A percentile compares a stretch with the other conserved stretches of the same genome.
phyloP scores from a whole-genome alignment of 2,329 filamentous ascomycete genomes.

The Penicillium sp. region DNA sequence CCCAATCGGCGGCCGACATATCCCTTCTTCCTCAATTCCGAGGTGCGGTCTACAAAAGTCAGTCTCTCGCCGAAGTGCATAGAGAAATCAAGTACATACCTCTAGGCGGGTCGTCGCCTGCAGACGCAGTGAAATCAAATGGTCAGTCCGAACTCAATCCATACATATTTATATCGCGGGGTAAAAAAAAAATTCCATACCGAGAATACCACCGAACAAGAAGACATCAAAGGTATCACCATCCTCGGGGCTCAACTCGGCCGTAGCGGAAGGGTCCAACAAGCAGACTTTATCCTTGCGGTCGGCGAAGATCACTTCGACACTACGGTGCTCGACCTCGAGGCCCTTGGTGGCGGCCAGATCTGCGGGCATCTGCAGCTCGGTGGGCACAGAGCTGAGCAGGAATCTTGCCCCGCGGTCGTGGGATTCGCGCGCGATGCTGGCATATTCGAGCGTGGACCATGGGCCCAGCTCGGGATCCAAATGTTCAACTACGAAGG shows the following conservation, averaged over 20 bases:
- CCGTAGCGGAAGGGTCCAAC: constrained; percentile 78
- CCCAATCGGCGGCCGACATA: constrained; percentile 85
- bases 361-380: constrained; percentile 60
- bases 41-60: constrained; percentile 72
- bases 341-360: constrained; percentile 64
- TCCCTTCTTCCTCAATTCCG: constrained; percentile 91
- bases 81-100: constrained; percentile 55
- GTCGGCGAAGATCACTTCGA: constrained; percentile 76
- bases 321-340: constrained; percentile 70
- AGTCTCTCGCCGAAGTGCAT: constrained; percentile 2
- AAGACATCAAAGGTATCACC: constrained; percentile 83
- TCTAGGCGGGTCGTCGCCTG: constrained; percentile 90
- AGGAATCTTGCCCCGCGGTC: constrained; percentile 68
- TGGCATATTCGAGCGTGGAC: constrained; percentile 89
- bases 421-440: constrained; percentile 79
- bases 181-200: constrained; percentile 49
- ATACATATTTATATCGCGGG: not conserved
- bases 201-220: constrained; percentile 92
- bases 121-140: constrained; percentile 6
- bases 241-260: constrained; percentile 81
- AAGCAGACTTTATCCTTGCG: constrained; percentile 79
- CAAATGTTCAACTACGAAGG: constrained; percentile 93
- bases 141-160: constrained; percentile 1
- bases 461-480: constrained; percentile 91
- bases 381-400: constrained; percentile 74